These are phyloP conservation scores for Plantago ovata DNA, from an alignment of 257 asterid species.

Conservation along the genomic window DNA sequence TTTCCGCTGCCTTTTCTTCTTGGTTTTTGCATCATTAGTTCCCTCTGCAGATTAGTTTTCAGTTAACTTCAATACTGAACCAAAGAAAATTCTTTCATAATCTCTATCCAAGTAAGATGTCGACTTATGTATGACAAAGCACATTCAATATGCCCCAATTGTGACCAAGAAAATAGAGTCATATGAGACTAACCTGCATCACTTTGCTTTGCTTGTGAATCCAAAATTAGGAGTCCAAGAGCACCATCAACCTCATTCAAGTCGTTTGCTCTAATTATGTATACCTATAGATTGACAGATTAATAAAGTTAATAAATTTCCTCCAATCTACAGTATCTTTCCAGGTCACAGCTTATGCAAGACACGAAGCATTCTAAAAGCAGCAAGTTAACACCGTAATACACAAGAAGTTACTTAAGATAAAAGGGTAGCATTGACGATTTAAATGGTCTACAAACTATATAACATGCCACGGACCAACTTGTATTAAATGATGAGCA, in stretches of 20 bases:
- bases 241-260: conserved; percentile 13
- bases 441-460: too few relatives aligned
- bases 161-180: conserved; percentile 2
- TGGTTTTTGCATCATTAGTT: conserved; percentile 28
- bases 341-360: not conserved
- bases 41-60: conserved; percentile 29
- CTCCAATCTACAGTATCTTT: not conserved
- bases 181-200: conserved; percentile 8
- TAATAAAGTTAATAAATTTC: not conserved
- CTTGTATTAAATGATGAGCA: too few relatives aligned
- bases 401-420: too few relatives aligned
- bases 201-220: conserved; percentile 11
- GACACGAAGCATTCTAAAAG: not conserved
- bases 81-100: not conserved
- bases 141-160: not conserved
- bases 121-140: not conserved
- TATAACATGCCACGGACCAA: too few relatives aligned
- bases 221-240: conserved; percentile 12
- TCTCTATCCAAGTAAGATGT: too few relatives aligned
- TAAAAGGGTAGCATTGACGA: too few relatives aligned
- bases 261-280: conserved; percentile 4
- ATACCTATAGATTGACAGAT: conserved; percentile 9
- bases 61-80: conserved; percentile 8
- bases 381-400: too few relatives aligned
- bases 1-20: conserved; percentile 42